Percentiles rank a stretch among this genome's conserved stretches.
phyloP scores from a whole-genome alignment of 2,329 filamentous ascomycete genomes.

The Colletotrichum sp. region DNA sequence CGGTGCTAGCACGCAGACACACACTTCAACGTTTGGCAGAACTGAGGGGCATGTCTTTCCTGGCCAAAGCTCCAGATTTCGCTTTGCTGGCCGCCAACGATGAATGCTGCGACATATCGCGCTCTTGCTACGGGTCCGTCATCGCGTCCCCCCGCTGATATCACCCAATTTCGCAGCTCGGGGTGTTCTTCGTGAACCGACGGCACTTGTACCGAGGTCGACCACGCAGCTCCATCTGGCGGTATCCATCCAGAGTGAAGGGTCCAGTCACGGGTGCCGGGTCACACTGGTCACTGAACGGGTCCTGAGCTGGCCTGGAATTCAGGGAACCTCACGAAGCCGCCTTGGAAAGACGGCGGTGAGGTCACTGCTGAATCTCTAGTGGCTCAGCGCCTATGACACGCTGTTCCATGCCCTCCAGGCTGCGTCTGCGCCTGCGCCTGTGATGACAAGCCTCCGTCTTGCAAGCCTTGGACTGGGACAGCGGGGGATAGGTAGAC shows the following conservation, averaged over 20 bases:
- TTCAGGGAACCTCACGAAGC: background rate
- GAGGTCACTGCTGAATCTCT: background rate
- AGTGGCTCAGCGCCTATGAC: background rate
- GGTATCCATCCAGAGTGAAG: background rate
- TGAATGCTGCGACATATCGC: background rate
- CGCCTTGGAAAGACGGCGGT: background rate
- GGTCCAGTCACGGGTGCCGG: background rate
- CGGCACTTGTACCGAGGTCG: constrained; percentile 5
- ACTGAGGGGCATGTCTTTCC: background rate
- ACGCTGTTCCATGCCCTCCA: background rate
- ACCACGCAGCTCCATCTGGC: background rate
- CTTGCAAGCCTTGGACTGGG: background rate
- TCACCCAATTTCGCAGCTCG: constrained; percentile 8
- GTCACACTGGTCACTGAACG: background rate
- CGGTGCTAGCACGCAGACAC: background rate
- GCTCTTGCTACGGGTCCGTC: background rate
- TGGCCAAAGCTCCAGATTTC: background rate
- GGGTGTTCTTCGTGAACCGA: background rate
- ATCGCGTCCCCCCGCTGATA: background rate
- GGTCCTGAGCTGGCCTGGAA: background rate
- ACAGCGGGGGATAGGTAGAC: background rate
- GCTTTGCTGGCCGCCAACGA: background rate
- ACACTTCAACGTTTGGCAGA: background rate
- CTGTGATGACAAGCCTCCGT: background rate
- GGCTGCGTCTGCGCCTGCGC: background rate